A percentile compares a stretch with the other conserved stretches of the same genome.
Evolutionary conservation across 2,329 filamentous ascomycete species (phyloP).

Genomic region (Diaporthe humulicola): DNA sequence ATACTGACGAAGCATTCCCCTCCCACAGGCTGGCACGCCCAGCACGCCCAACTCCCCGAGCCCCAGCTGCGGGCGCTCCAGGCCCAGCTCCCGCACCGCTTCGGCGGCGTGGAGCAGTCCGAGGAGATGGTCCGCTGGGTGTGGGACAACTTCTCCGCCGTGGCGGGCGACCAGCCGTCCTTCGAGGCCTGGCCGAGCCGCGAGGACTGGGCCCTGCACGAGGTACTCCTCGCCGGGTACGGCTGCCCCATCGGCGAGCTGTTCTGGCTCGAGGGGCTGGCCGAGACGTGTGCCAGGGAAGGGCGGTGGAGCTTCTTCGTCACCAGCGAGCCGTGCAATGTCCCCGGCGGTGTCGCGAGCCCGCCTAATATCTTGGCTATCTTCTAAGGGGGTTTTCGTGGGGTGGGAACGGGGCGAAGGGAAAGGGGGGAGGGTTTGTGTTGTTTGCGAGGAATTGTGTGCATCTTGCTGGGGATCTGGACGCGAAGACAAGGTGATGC

Average conservation of each 20-base stretch:
- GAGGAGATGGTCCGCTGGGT: conserved; percentile 58
- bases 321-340: conserved; percentile 60
- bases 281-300: conserved; percentile 52
- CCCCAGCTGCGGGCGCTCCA: conserved; percentile 53
- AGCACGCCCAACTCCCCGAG: conserved; percentile 53
- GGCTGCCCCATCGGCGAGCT: conserved; percentile 65
- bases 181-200: conserved; percentile 55
- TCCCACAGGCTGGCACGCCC: conserved; percentile 56
- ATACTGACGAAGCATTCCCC: background rate
- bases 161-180: conserved; percentile 58
- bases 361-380: conserved; percentile 40
- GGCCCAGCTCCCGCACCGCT: conserved; percentile 54
- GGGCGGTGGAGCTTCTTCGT: conserved; percentile 62
- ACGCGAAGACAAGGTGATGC: too few relatives aligned
- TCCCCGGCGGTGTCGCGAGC: conserved; percentile 53
- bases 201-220: conserved; percentile 52
- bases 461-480: background rate
- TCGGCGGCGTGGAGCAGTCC: conserved; percentile 62
- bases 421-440: background rate
- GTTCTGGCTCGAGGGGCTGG: conserved; percentile 61
- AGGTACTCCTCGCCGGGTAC: conserved; percentile 62
- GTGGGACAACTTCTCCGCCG: conserved; percentile 57
- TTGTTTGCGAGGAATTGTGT: background rate
- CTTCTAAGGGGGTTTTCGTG: background rate
- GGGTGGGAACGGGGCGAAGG: background rate